Percentiles rank a stretch among this genome's conserved stretches.
Evolutionary conservation across 306 rosid species (phyloP).

Genomic region (Pyrus communis): DNA sequence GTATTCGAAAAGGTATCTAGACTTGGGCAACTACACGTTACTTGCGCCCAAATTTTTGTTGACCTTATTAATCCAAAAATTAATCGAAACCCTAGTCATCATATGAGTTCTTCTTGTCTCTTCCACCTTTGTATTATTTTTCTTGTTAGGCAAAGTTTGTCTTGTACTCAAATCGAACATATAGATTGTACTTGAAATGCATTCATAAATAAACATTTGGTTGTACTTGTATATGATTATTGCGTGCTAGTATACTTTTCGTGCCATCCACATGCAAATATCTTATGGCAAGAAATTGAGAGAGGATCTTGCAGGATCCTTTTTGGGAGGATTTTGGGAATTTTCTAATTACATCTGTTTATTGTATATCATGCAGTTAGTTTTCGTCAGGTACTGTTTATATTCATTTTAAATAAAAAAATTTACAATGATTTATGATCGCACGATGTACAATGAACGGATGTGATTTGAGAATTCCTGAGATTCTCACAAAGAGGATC

Average conservation of each 20-base stretch:
- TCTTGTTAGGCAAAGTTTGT: slow-evolving; percentile 1
- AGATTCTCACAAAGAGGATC: too few relatives aligned
- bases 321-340: too few relatives aligned
- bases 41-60: neutral
- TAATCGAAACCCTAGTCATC: slow-evolving; percentile 5
- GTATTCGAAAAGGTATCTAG: neutral
- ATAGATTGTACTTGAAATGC: neutral
- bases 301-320: too few relatives aligned
- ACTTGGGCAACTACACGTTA: slow-evolving; percentile 5
- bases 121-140: neutral
- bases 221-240: neutral
- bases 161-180: neutral
- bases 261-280: slow-evolving; percentile 9
- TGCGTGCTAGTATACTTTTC: slow-evolving; percentile 3
- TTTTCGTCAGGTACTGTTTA: too few relatives aligned
- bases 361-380: rapidly evolving
- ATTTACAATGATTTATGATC: too few relatives aligned
- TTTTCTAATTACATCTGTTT: rapidly evolving
- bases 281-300: slow-evolving; percentile 2
- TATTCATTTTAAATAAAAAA: too few relatives aligned
- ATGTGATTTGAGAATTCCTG: too few relatives aligned
- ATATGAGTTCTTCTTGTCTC: neutral
- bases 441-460: rapidly evolving
- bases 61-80: neutral
- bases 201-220: neutral